Evolutionary conservation across 2,329 filamentous ascomycete genomes (phyloP).

Genomic region (Fusarium sp.): DNA sequence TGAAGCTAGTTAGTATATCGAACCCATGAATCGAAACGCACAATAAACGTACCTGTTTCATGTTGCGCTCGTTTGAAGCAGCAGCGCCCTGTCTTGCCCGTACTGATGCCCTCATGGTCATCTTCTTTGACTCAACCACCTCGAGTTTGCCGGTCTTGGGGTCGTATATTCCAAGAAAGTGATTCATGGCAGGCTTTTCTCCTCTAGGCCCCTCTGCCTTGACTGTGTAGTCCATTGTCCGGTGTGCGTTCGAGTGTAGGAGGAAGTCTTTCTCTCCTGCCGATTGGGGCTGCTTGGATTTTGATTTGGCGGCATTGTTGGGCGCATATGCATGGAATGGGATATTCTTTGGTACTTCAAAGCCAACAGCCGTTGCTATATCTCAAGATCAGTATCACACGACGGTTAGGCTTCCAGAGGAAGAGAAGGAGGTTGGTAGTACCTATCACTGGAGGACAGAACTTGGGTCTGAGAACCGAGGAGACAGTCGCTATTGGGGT

Average conservation of each 20-base stretch:
- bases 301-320: conserved; percentile 52
- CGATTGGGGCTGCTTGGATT: conserved; percentile 57
- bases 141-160: conserved; percentile 70
- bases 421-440: conserved; percentile 52
- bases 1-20: conserved; percentile 52
- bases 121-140: conserved; percentile 73
- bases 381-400: conserved; percentile 43
- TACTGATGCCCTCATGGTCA: conserved; percentile 70
- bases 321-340: conserved; percentile 65
- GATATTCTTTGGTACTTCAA: conserved; percentile 53
- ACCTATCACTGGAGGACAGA: conserved; percentile 68
- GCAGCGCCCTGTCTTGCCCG: conserved; percentile 66
- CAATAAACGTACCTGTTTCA: conserved; percentile 46
- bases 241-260: conserved; percentile 69
- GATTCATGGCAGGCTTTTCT: conserved; percentile 62
- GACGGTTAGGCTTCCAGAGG: neutral
- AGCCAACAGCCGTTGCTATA: conserved; percentile 54
- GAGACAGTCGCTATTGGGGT: conserved; percentile 60
- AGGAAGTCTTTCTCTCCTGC: conserved; percentile 63
- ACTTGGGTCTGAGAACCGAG: conserved; percentile 60
- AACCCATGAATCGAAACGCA: neutral
- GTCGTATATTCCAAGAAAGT: conserved; percentile 76
- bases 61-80: conserved; percentile 55
- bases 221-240: conserved; percentile 70
- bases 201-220: conserved; percentile 59